These are phyloP conservation scores for Peronospora tabacina DNA, from an alignment of 352 stramenopile genomes.

Conservation along the genomic window DNA sequence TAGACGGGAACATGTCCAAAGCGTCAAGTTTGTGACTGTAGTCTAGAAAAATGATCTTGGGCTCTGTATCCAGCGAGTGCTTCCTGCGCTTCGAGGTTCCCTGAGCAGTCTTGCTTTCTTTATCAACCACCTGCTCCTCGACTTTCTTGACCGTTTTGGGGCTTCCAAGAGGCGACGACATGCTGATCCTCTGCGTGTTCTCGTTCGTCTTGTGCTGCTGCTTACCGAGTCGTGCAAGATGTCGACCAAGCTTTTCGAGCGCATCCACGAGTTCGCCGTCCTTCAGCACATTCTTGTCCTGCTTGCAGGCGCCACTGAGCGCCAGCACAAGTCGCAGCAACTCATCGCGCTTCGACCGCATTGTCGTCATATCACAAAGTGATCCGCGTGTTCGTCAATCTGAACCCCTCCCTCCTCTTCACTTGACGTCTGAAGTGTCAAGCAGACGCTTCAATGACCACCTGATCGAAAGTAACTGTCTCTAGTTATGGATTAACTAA, in stretches of 20 bases:
- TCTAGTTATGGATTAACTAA: background rate
- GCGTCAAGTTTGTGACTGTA: slow-evolving; percentile 8
- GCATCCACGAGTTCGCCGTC: slow-evolving; percentile 56
- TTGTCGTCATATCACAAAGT: slow-evolving; percentile 9
- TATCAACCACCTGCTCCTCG: slow-evolving; percentile 22
- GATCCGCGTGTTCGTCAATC: background rate
- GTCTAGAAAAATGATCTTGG: slow-evolving; percentile 11
- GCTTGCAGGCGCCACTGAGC: slow-evolving; percentile 50
- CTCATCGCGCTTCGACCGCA: slow-evolving; percentile 28
- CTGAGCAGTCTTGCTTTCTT: slow-evolving; percentile 23
- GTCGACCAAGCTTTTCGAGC: slow-evolving; percentile 45
- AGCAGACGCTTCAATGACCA: background rate
- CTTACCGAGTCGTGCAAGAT: slow-evolving; percentile 41
- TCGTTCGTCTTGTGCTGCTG: slow-evolving; percentile 26
- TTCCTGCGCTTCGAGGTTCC: slow-evolving; percentile 36
- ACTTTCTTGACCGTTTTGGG: slow-evolving; percentile 39
- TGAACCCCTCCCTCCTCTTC: slow-evolving; percentile 4
- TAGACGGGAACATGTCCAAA: slow-evolving; percentile 28
- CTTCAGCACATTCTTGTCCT: slow-evolving; percentile 59
- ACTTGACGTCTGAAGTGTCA: slow-evolving; percentile 12
- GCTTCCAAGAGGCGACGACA: slow-evolving; percentile 2
- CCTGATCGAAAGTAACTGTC: no score
- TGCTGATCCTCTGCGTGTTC: slow-evolving; percentile 15
- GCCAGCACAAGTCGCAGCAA: slow-evolving; percentile 43
- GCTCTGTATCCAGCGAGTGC: slow-evolving; percentile 28